Evolutionary conservation across 2,329 filamentous ascomycete genomes (phyloP).

Genomic region (Hypoxylon sp.): DNA sequence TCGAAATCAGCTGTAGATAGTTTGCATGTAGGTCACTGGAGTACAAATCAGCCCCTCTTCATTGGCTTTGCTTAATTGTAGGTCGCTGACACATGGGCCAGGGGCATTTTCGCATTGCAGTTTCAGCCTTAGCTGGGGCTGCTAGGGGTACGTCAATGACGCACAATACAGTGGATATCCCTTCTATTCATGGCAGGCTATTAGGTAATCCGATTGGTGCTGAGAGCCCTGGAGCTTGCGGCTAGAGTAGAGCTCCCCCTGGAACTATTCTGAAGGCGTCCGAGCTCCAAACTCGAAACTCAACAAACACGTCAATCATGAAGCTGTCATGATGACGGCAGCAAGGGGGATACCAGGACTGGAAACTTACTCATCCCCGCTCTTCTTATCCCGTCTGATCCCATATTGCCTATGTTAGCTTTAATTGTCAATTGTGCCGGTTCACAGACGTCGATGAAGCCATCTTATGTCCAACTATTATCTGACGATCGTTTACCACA

Average conservation of each 20-base stretch:
- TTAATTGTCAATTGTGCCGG: conserved; percentile 25
- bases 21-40: neutral
- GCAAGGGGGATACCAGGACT: neutral
- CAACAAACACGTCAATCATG: conserved; percentile 30
- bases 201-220: conserved; percentile 17
- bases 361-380: conserved; percentile 3
- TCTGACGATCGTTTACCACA: neutral
- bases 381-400: conserved; percentile 8
- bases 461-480: neutral
- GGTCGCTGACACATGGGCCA: neutral
- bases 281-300: conserved; percentile 38
- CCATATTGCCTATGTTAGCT: conserved; percentile 11
- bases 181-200: conserved; percentile 7
- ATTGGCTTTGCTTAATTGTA: conserved; percentile 14
- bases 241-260: conserved; percentile 6
- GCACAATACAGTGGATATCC: conserved; percentile 9
- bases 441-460: conserved; percentile 22
- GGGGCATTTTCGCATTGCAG: neutral
- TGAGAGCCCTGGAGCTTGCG: conserved; percentile 6
- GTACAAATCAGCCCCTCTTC: conserved; percentile 8
- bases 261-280: conserved; percentile 21
- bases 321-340: conserved; percentile 41
- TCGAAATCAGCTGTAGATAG: neutral
- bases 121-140: conserved; percentile 40
- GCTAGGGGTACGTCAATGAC: conserved; percentile 13